Conservation (phyloP, 148 eudicot species). For the Rhododendron simsii region DNA sequence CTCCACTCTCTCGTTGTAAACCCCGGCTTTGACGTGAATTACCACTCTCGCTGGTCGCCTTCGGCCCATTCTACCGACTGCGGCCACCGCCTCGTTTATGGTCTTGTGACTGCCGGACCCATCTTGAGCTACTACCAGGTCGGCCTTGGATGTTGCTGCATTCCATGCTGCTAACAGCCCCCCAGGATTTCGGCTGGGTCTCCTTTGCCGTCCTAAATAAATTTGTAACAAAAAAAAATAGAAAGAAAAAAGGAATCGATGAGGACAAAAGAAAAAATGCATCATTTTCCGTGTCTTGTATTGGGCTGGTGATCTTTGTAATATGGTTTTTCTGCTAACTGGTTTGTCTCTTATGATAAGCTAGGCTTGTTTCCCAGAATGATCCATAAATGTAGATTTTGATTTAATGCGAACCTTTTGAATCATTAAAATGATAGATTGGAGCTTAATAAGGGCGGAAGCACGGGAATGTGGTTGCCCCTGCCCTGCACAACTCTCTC, state of each 20-base stretch:
- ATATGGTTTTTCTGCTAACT: not conserved
- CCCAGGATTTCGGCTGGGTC: not conserved
- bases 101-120: conserved; percentile 62
- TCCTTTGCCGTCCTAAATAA: conserved; percentile 5
- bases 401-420: not conserved
- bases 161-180: conserved; percentile 51
- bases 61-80: conserved; percentile 18
- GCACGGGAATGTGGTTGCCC: too few species aligned
- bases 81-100: conserved; percentile 50
- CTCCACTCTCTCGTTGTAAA: conserved; percentile 55
- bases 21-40: conserved; percentile 61
- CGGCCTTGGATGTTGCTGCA: conserved; percentile 43
- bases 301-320: not conserved
- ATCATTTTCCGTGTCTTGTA: not conserved
- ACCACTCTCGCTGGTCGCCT: conserved; percentile 33
- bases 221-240: not conserved
- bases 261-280: not conserved
- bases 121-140: conserved; percentile 65
- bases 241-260: not conserved
- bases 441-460: not conserved
- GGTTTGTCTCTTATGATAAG: not conserved
- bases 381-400: not conserved
- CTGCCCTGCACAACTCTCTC: too few species aligned
- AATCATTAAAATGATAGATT: not conserved
- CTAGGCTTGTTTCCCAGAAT: not conserved